Percentiles rank a stretch among this genome's conserved stretches.
These are phyloP conservation scores for Dissophora ornata DNA, from an alignment of 192 early-diverging fungal species.

Conservation along the genomic window DNA sequence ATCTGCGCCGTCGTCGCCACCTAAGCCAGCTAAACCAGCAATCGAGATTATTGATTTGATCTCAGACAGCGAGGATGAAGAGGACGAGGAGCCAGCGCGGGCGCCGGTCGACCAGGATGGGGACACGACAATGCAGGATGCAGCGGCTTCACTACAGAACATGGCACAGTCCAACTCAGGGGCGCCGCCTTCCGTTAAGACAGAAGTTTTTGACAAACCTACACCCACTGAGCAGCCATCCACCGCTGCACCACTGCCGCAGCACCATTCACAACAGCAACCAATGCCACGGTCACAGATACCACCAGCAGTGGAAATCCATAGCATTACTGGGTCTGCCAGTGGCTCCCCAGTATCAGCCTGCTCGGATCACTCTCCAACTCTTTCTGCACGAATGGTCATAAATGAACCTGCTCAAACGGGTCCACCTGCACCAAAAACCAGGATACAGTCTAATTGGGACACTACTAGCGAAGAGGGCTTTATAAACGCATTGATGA, in stretches of 20 bases:
- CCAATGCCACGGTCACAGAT: background rate
- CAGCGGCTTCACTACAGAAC: conserved; percentile 28
- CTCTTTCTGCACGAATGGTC: conserved; percentile 27
- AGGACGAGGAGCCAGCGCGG: conserved; percentile 3
- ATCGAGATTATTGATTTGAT: conserved; percentile 75
- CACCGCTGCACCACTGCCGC: too few relatives aligned
- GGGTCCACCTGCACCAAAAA: background rate
- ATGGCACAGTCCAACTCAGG: conserved; percentile 18
- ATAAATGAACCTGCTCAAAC: conserved; percentile 13
- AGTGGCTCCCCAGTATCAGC: conserved; percentile 25
- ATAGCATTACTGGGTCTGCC: conserved; percentile 21
- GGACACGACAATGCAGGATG: conserved; percentile 35
- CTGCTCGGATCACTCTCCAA: conserved; percentile 31
- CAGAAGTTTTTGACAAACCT: conserved; percentile 32
- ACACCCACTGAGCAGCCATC: conserved; percentile 17
- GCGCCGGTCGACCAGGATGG: conserved; percentile 14
- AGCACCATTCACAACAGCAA: too few relatives aligned
- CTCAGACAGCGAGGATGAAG: conserved; percentile 61
- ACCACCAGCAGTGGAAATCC: conserved; percentile 9
- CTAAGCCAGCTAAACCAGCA: conserved; percentile 52
- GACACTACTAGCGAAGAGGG: conserved; percentile 12
- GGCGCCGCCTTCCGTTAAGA: conserved; percentile 30
- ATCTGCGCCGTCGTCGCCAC: background rate
- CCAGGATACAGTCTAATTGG: conserved; percentile 3
- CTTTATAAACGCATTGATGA: conserved; percentile 31